A percentile compares a stretch with the other conserved stretches of the same genome.
Conservation (phyloP, 345 rosid genomes). For the Camelina hispida region DNA sequence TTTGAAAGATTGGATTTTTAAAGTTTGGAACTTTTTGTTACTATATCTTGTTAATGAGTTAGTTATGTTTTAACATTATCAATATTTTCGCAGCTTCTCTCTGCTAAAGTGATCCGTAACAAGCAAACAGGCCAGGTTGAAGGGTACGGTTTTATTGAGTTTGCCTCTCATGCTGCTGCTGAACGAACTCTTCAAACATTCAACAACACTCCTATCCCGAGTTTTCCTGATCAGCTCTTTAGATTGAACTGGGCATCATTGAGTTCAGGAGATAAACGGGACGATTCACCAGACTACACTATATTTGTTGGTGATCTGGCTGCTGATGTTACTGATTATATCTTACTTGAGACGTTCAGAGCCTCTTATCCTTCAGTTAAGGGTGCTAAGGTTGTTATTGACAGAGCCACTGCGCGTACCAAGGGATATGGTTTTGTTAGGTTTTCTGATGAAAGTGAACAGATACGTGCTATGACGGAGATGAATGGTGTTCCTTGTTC, state of each 20-base stretch:
- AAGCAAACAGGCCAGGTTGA: constrained; percentile 75
- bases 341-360: constrained; percentile 83
- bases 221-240: constrained; percentile 69
- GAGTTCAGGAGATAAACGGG: constrained; percentile 81
- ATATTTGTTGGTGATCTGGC: constrained; percentile 95
- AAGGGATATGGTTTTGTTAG: constrained; percentile 94
- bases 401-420: constrained; percentile 80
- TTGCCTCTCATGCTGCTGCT: constrained; percentile 69
- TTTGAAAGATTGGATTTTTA: constrained; percentile 25
- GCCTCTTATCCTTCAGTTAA: constrained; percentile 69
- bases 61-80: constrained; percentile 3
- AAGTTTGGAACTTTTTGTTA: constrained; percentile 9
- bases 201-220: constrained; percentile 75
- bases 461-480: constrained; percentile 83
- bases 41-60: not conserved
- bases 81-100: constrained; percentile 50
- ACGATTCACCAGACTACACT: constrained; percentile 74
- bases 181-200: constrained; percentile 76
- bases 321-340: constrained; percentile 88
- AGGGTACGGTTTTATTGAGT: constrained; percentile 88
- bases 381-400: constrained; percentile 93
- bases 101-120: constrained; percentile 80
- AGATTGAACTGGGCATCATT: constrained; percentile 87
- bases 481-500: constrained; percentile 94
- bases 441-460: constrained; percentile 84